Evolutionary conservation across 495 filamentous ascomycete species (phyloP), one percentile per base, ranked within the genome.

Genomic region (Pseudoneurospora amorphoporcata): DNA sequence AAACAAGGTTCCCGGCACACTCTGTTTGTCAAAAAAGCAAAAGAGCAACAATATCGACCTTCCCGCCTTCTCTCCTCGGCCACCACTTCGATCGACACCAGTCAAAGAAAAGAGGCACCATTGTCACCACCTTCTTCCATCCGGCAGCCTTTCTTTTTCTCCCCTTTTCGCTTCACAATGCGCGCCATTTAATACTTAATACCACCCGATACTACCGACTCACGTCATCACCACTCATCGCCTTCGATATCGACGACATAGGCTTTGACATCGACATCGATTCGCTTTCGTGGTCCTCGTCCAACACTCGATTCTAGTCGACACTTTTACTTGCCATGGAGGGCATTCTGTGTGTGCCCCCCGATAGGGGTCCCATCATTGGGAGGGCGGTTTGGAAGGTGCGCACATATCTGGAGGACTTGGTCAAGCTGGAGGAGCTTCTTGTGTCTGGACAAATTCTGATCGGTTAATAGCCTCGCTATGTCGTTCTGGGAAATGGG

Each of bases 311-410:
- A 72, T 72, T 40, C 71, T 41, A 43, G 35, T 53, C 47, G 41
- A 58, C 45, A 23, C 47, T 41, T 23, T 2, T 72, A 35, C 35
- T 19, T 37, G 4, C 76, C 39, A 88, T 89, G 86, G 87, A 89
- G 76, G 87, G 86, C n/a, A 73, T 80, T 71, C 81, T 89, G 75
- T 77, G 84, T 43, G 81, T 84, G 35, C 87, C 87, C 41, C 87
- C 87, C 6, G 87, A 89, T 75, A 80, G 86, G 75, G 82, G 85
- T 41, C 83, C 86, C 58, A 86, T 89, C 73, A 83, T 89, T 53
- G 86, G 86, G 42, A 83, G 83, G 72, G 82, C 87, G 16, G 70
- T 85, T 16, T 89, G 87, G 86, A 89, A 89, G 87, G 87, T 88
- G 73, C 68, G 78, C 69, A 32, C 17, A 23, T 47, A 17, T 53